Conservation (phyloP, 1,139 yeast species). For the Taiozyma sp. region DNA sequence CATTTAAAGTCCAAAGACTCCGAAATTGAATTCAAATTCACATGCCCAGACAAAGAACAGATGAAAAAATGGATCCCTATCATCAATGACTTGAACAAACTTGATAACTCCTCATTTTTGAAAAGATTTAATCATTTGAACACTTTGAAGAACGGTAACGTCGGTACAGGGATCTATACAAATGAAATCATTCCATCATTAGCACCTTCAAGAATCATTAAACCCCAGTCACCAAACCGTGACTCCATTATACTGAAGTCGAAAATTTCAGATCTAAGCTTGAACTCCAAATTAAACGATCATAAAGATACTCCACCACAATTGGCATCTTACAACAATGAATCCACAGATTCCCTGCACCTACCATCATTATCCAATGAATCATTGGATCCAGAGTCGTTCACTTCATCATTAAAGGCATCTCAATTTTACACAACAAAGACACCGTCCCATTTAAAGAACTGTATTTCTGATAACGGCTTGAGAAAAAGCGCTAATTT, state of each 20-base stretch:
- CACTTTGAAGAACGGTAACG: constrained; percentile 8
- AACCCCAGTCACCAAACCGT: constrained; percentile 6
- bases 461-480: background rate
- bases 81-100: constrained; percentile 2
- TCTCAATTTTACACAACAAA: background rate
- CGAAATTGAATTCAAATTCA: constrained; percentile 9
- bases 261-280: background rate
- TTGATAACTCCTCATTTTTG: constrained; percentile 4
- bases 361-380: background rate
- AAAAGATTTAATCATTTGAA: constrained; percentile 6
- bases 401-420: background rate
- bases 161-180: constrained; percentile 18
- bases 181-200: constrained; percentile 2
- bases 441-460: background rate
- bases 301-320: background rate
- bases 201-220: constrained; percentile 13
- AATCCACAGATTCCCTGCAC: background rate
- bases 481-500: background rate
- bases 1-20: constrained; percentile 2
- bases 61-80: constrained; percentile 18
- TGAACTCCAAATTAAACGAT: background rate
- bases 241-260: background rate
- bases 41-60: constrained; percentile 20
- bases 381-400: background rate
- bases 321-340: background rate